Evolutionary conservation across 225 moss, liverwort and hornwort genomes (phyloP).

Genomic region (Polytrichum commune): DNA sequence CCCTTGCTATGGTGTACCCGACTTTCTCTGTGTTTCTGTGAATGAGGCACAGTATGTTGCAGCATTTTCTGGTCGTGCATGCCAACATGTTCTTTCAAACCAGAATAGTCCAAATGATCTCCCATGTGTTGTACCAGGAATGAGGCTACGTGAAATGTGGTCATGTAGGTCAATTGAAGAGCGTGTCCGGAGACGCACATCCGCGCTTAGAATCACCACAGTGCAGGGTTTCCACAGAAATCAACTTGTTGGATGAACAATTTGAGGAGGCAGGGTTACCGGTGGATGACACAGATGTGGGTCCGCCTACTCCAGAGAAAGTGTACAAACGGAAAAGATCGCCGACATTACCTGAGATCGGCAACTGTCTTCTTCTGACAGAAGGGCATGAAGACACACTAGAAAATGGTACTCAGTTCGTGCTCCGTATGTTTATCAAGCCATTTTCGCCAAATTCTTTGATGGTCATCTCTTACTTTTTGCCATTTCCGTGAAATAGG

Average conservation of each 20-base stretch:
- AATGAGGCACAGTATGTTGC: too few species aligned
- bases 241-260: not conserved
- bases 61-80: too few species aligned
- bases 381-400: not conserved
- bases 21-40: too few species aligned
- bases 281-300: not conserved
- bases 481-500: too few species aligned
- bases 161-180: not conserved
- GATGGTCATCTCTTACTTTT: too few species aligned
- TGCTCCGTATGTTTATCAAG: too few species aligned
- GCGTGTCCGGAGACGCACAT: not conserved
- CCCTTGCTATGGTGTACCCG: too few species aligned
- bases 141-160: not conserved
- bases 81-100: too few species aligned
- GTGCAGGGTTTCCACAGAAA: not conserved
- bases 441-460: too few species aligned
- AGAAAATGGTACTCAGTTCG: conserved; percentile 2
- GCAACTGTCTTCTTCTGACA: not conserved
- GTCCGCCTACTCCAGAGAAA: conserved; percentile 11
- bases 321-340: not conserved
- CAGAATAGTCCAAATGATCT: too few species aligned
- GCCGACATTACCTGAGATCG: too few species aligned
- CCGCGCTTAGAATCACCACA: not conserved
- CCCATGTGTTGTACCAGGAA: not conserved
- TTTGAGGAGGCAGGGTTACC: not conserved